Percentiles rank a stretch among this genome's conserved stretches.
These are phyloP conservation scores for Asterophora lycoperdoides DNA, from an alignment of 768 basidiomycete genomes.

Conservation along the genomic window DNA sequence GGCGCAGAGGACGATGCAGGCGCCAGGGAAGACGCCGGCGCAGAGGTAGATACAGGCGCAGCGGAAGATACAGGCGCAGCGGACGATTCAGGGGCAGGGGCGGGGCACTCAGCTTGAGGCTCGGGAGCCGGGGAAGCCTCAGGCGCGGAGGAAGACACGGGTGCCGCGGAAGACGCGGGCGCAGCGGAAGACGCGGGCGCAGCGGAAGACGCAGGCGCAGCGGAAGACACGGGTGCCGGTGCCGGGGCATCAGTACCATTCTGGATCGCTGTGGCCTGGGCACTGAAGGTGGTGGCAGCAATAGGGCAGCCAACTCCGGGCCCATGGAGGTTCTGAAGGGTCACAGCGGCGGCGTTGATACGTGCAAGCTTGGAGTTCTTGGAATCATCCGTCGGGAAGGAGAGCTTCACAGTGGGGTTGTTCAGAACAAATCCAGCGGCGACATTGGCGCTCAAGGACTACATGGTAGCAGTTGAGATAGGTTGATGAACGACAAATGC, in stretches of 20 bases:
- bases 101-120: constrained; percentile 31
- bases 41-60: constrained; percentile 18
- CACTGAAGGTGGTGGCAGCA: constrained; percentile 57
- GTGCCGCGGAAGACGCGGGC: no score
- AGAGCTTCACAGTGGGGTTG: constrained; percentile 54
- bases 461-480: neutral
- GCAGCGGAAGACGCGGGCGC: neutral
- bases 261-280: constrained; percentile 35
- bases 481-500: neutral
- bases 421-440: constrained; percentile 60
- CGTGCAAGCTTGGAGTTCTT: constrained; percentile 50
- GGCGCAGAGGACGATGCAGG: no score
- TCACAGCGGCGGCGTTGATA: constrained; percentile 54
- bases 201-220: constrained; percentile 12
- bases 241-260: constrained; percentile 20
- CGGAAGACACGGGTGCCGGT: constrained; percentile 16
- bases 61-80: constrained; percentile 24
- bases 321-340: constrained; percentile 71
- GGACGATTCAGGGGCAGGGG: no score
- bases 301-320: constrained; percentile 67
- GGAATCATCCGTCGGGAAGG: constrained; percentile 61
- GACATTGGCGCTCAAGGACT: constrained; percentile 51
- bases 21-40: no score
- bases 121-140: constrained; percentile 32
- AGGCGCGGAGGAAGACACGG: neutral